Base-by-base conservation (phyloP, 129 eudicot genomes). In the Arctium minus region DNA sequence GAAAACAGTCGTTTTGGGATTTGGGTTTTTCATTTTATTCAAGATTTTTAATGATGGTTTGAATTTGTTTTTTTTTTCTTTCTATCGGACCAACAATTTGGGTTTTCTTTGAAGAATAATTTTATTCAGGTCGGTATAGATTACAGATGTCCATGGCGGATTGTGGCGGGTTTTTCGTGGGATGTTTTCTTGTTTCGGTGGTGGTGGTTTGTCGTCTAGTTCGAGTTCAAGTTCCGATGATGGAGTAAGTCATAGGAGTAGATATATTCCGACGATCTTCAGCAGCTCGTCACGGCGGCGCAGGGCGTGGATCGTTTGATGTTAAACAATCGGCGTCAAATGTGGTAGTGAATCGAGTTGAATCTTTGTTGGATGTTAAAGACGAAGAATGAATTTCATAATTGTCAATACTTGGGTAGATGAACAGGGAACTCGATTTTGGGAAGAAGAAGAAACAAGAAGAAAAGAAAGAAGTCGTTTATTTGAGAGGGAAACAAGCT, bases 101-200 rank as follows among this genome's bases (percentile, higher is more conserved):
- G 12, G 42, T 18, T 70, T 36, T 8, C 27, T 64, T 40, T 46
- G 17, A 67, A 74, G 72, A 46, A 17, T 44, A 1, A 13, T 75
- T 48, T 30, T 46, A 7, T 48, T 70, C 5, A 68, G 12, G 70
- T 72, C 40, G 15, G 35, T 65, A 70, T 62, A n/a, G 53, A 1
- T 64, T 48, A 77, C 74, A 70, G 64, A 89, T 88, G 89, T 88
- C 97, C 80, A 74, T 86, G 86, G 81, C 1, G 97, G 97, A 7
- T 67, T 91, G 22, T 77, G 97, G 84, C 80, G 95, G 68, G 76
- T 85, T 83, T 87, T 93, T 3, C 33, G 87, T 76, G 84, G 82
- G 42, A 70, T 93, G 89, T 91, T 96, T 81, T 79, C 88, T 76
- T 95, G 99, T 85, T 93, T 93, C 27, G 94, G 93, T 30, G 88